Evolutionary conservation across 176 grass and related monocot species (phyloP), one percentile per base, ranked within the genome.

Genomic region (Alloteropsis semialata): DNA sequence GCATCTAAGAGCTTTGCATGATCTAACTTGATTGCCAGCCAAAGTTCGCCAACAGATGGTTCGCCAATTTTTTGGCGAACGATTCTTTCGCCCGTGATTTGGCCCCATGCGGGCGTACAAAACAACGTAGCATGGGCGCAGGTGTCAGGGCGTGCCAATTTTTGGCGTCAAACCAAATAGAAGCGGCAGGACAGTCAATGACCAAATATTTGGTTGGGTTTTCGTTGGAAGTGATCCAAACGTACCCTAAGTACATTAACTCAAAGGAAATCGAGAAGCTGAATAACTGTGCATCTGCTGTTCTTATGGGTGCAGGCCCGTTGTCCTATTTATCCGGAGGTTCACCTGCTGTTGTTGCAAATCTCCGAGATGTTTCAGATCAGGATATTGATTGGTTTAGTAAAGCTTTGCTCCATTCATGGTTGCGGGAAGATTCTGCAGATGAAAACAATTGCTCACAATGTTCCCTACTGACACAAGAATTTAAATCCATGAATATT

Each of bases 251-350:
- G 37, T n/a, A 30, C 10, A 29, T 37, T 34, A 60, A 42, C 7
- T 49, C 55, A 15, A 87, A 87, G 81, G 89, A 97, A 81, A 92
- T 94, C 8, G 81, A 92, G 77, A 94, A 94, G 71, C 62, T 97
- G 44, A 79, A 97, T 36, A 78, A 79, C n/a, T 91, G 85, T 72
- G 87, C 94, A 28, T 91, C 89, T 28, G 79, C 87, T 88, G 78
- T 97, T 81, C 94, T 97, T 44, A 97, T 97, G 94, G 94, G 84
- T 80, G 91, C 91, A 7, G 71, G 84, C 17, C 91, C 91, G 72
- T 70, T 92, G 22, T 97, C 91, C 16, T 94, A 97, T 78, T 83
- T 97, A 75, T 90, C 61, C 12, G 94, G 87, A 43, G 94, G 91
- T 55, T 97, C 91, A 41, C 94, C 91, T 6, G 75, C 82, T 4